A percentile compares a stretch with the other conserved stretches of the same genome.
Conservation (phyloP, 164 flowering plant genomes). For the Vitis rupestris region DNA sequence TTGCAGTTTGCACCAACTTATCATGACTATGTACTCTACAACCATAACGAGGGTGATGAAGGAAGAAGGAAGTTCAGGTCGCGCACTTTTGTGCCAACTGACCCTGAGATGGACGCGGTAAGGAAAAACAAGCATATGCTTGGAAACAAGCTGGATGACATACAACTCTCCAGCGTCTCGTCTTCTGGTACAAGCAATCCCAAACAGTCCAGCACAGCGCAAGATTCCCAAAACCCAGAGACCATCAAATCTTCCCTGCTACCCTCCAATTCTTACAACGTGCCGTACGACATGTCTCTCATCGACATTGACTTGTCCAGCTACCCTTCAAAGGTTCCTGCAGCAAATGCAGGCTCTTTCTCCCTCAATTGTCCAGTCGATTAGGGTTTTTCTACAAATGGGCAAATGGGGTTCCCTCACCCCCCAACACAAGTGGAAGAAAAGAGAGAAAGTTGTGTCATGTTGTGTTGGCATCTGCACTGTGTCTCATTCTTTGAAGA, state of each 20-base stretch:
- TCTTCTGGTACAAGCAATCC: conserved; percentile 69
- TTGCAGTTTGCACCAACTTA: conserved; percentile 98
- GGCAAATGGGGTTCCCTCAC: too few relatives aligned
- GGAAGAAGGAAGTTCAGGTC: conserved; percentile 79
- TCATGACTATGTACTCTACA: conserved; percentile 95
- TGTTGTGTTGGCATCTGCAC: too few relatives aligned
- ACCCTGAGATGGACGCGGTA: conserved; percentile 88
- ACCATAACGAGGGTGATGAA: conserved; percentile 79
- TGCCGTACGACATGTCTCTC: conserved; percentile 63
- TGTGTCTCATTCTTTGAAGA: too few relatives aligned
- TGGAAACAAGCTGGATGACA: conserved; percentile 66
- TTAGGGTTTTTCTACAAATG: too few relatives aligned
- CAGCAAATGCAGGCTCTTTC: too few relatives aligned
- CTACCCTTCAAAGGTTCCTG: conserved; percentile 52
- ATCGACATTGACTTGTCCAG: conserved; percentile 68
- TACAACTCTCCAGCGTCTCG: conserved; percentile 60
- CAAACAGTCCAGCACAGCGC: conserved; percentile 16
- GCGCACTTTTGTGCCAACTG: conserved; percentile 95
- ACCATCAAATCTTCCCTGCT: conserved; percentile 65
- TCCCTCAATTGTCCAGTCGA: too few relatives aligned
- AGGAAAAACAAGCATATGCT: conserved; percentile 63
- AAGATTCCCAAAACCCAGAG: conserved; percentile 38
- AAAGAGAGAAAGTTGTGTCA: too few relatives aligned
- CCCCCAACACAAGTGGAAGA: too few relatives aligned
- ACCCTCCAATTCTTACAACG: conserved; percentile 18